Evolutionary conservation across 345 rosid genomes (phyloP), one percentile per base, ranked within the genome.

Genomic region (Ceriops zippeliana): DNA sequence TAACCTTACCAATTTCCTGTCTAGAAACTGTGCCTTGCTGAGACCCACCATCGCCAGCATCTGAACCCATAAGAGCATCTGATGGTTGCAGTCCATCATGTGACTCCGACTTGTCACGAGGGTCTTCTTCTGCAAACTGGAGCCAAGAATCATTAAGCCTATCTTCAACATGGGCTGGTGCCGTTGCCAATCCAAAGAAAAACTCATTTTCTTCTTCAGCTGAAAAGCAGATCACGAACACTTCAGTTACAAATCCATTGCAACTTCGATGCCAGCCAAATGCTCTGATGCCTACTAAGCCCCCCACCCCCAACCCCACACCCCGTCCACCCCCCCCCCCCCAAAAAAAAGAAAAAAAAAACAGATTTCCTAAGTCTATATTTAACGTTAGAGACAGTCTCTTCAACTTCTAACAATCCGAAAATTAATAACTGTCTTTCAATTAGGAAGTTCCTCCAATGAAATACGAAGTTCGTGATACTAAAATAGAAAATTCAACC

Each of bases 111-210:
- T 75, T 70, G 47, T 79, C 79, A 62, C 76, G 60, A 24, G 88
- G 83, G 13, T 65, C 52, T 78, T 85, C 98, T 77, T 75, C 92
- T 0, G 97, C 98, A 82, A 89, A 93, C 79, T 85, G 83, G 21
- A 90, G 84, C 98, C 98, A 93, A 72, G 97, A 96, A 82, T 93
- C 98, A 67, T 89, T 16, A 28, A 93, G 92, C 76, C 76, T 78
- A 80, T 93, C 98, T 78, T 91, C 98, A 34, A 85, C 97, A 73
- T 90, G 97, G 31, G 97, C 97, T 34, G 98, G 96, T 5, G 97
- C 98, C 5, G 98, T 93, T 51, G 97, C 98, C 84, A 93, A 84
- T 70, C 98, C 98, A 76, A 89, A 93, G 92, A 93, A 90, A 80
- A 93, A 93, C 72, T 58, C 76, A 38, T 82, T 62, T 64, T 75